Base-by-base conservation (phyloP, 2,329 filamentous ascomycete genomes). In the Fusarium armeniacum region DNA sequence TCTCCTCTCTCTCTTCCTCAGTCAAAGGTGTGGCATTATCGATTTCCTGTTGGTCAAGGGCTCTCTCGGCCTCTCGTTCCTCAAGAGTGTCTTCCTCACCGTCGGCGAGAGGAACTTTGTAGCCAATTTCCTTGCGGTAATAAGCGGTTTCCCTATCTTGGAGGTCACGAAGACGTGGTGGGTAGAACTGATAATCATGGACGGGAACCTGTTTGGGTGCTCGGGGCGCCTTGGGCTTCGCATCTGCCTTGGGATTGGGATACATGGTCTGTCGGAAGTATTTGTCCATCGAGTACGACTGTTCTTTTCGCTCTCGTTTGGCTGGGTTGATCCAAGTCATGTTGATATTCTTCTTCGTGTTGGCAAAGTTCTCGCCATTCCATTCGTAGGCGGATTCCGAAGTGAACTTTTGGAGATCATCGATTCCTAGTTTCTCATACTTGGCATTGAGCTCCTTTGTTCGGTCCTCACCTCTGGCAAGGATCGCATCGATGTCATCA, bases 141-240 rank as follows among this genome's bases (percentile, higher is more conserved):
- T 87, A 97, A 0, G 96, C 95, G 1, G 96, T 99, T 82, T 99
- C 96, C 75, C 95, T 93, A 69, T 99, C 96, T 78, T 99, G 96
- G 10, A 99, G 86, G 73, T 98, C 94, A 30, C 90, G 89, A 12
- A 99, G 88, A 45, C 90, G 87, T 0, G 90, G 85, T 1, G 95
- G 94, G 79, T 97, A 99, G 83, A 99, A 99, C 76, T 99, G 96
- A 79, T 97, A 98, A 79, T 99, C 96, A 75, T 98, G 94, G 41
- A 97, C 92, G 6, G 90, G 84, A 54, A 97, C 89, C 78, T 99
- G 96, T 81, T 97, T 97, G 1, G 96, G 96, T 12, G 96, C 93
- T 58, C 94, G 90, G n/a, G 96, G 97, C 22, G 96, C 93, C 81
- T 97, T 97, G 11, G 95, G 94, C 80, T 98, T 98, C 28, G 92